A percentile compares a stretch with the other conserved stretches of the same genome.
These are phyloP conservation scores for Trametes sp. DNA, from an alignment of 1,284 basidiomycete genomes.

Conservation along the genomic window DNA sequence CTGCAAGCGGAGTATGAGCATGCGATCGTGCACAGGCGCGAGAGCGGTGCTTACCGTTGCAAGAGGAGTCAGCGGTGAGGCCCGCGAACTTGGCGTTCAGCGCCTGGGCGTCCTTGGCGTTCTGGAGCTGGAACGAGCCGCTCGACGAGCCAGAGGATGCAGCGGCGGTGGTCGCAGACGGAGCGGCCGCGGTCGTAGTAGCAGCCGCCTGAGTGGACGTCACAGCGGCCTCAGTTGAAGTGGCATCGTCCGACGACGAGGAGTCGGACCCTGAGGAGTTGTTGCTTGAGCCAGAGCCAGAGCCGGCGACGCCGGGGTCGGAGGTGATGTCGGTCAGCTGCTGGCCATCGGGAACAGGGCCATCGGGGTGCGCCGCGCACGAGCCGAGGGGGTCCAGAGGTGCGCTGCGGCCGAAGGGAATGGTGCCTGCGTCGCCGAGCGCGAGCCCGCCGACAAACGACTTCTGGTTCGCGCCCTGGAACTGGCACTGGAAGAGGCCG, in stretches of 20 bases:
- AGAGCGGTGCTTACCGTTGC: conserved; percentile 40
- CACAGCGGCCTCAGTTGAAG: conserved; percentile 17
- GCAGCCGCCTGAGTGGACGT: conserved; percentile 23
- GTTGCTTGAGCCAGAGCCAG: neutral
- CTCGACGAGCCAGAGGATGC: conserved; percentile 33
- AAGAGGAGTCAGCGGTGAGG: conserved; percentile 49
- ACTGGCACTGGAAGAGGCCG: conserved; percentile 55
- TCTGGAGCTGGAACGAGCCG: conserved; percentile 48
- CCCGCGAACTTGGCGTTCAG: conserved; percentile 57
- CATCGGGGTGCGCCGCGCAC: conserved; percentile 48
- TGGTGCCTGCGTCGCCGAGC: conserved; percentile 44
- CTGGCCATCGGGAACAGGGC: conserved; percentile 55
- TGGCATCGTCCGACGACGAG: conserved; percentile 2
- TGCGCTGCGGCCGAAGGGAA: conserved; percentile 47
- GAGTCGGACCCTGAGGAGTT: neutral
- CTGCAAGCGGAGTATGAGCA: conserved; percentile 33
- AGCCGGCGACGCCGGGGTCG: conserved; percentile 43
- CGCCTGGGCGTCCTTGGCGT: conserved; percentile 57
- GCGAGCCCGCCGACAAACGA: conserved; percentile 43
- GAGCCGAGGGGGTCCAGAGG: conserved; percentile 47
- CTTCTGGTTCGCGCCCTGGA: conserved; percentile 43
- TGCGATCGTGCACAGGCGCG: neutral
- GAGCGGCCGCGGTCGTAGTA: conserved; percentile 13
- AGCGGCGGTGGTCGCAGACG: conserved; percentile 4
- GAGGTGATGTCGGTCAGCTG: conserved; percentile 56